Evolutionary conservation across 192 early-diverging fungal species (phyloP).

Genomic region (Coemansia umbellata): DNA sequence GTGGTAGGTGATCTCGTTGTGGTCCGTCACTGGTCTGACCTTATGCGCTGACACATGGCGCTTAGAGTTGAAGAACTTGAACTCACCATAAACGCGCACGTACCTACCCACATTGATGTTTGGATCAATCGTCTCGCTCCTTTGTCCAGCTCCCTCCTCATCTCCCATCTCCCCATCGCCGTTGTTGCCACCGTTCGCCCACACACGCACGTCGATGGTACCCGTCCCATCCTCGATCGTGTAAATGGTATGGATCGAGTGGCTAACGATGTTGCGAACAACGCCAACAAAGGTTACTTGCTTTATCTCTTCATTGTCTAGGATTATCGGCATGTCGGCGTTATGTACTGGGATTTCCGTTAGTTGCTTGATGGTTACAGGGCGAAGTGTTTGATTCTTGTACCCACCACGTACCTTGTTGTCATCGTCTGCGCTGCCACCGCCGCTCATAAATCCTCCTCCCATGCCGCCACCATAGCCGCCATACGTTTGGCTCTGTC

Average conservation of each 20-base stretch:
- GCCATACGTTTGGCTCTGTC: conserved; percentile 23
- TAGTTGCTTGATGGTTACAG: conserved; percentile 82
- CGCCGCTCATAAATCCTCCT: conserved; percentile 27
- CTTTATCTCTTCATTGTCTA: conserved; percentile 68
- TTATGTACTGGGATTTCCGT: conserved; percentile 40
- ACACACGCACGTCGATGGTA: conserved; percentile 67
- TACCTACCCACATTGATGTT: conserved; percentile 51
- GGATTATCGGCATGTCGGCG: conserved; percentile 57
- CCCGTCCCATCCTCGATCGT: conserved; percentile 79
- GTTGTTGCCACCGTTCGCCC: conserved; percentile 34
- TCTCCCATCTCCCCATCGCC: conserved; percentile 9
- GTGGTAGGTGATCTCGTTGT: conserved; percentile 79
- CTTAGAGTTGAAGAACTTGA: conserved; percentile 61
- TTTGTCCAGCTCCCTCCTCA: conserved; percentile 7
- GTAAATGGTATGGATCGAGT: conserved; percentile 63
- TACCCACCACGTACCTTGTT: conserved; percentile 46
- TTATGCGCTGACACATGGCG: conserved; percentile 52
- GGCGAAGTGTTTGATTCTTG: conserved; percentile 64
- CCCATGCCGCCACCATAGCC: conserved; percentile 11
- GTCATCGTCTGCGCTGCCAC: conserved; percentile 31
- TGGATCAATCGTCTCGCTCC: conserved; percentile 13
- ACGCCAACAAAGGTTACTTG: conserved; percentile 73
- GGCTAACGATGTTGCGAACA: conserved; percentile 55
- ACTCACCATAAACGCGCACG: conserved; percentile 68
- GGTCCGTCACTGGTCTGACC: conserved; percentile 61